Conservation (phyloP, 306 rosid species). For the Rubus idaeus region DNA sequence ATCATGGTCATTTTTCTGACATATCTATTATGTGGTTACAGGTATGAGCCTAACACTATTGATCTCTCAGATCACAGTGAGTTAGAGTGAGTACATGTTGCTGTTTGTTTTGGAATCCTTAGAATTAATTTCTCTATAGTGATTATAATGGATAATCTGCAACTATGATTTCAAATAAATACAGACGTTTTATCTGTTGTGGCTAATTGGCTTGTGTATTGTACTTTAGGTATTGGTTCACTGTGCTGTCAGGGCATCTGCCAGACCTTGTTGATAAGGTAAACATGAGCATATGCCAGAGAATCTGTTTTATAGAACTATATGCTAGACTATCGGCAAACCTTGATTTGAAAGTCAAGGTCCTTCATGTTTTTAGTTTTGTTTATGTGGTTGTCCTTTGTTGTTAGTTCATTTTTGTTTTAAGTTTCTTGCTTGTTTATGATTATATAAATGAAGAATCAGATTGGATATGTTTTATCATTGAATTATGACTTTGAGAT, state of each 20-base stretch:
- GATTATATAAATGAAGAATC: background rate
- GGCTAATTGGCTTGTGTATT: constrained; percentile 27
- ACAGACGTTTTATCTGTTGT: constrained; percentile 17
- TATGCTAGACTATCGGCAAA: background rate
- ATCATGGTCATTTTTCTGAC: constrained; percentile 4
- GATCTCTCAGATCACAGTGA: constrained; percentile 85
- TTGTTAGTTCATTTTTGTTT: constrained; percentile 14
- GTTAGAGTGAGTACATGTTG: constrained; percentile 68
- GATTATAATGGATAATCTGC: constrained; percentile 1
- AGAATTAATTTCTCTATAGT: background rate
- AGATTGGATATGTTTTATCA: background rate
- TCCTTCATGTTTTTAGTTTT: constrained; percentile 19
- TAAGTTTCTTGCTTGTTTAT: background rate
- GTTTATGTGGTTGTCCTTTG: constrained; percentile 19
- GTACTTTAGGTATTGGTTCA: constrained; percentile 83
- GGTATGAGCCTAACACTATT: constrained; percentile 97
- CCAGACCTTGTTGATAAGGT: constrained; percentile 97
- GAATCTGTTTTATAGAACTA: background rate
- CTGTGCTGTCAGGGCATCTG: constrained; percentile 78
- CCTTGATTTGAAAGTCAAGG: background rate
- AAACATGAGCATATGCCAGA: constrained; percentile 19
- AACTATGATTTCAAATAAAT: constrained; percentile 5
- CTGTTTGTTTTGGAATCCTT: constrained; percentile 9
- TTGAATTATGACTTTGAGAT: constrained; percentile 28
- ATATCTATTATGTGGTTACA: constrained; percentile 35